These are phyloP conservation scores for Starmera caribaea DNA, from an alignment of 805 yeast genomes.

Conservation along the genomic window DNA sequence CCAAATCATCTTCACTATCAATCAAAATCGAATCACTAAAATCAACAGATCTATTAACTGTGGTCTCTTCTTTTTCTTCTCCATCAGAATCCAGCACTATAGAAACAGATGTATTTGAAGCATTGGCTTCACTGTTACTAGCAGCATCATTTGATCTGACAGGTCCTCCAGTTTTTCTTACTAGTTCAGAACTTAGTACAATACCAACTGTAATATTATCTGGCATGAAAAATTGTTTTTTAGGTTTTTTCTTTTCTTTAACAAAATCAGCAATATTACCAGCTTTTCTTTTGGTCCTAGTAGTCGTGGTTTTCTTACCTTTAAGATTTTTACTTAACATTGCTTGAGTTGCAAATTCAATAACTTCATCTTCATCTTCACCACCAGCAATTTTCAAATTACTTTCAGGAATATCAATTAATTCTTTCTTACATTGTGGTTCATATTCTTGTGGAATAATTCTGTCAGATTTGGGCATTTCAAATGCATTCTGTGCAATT, in stretches of 20 bases:
- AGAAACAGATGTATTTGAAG: constrained; percentile 5
- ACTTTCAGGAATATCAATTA: constrained; percentile 63
- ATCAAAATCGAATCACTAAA: no score
- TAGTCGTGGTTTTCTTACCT: constrained; percentile 1
- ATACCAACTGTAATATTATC: constrained; percentile 63
- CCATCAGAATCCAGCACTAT: constrained; percentile 6
- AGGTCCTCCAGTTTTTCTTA: constrained; percentile 20
- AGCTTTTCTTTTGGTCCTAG: neutral
- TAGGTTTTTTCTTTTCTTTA: constrained; percentile 9
- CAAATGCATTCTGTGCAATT: constrained; percentile 39
- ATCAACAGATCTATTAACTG: neutral
- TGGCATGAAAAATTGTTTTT: constrained; percentile 61
- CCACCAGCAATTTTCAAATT: constrained; percentile 43
- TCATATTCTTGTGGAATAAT: constrained; percentile 50
- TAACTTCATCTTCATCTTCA: constrained; percentile 59
- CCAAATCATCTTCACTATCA: no score
- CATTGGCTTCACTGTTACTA: neutral
- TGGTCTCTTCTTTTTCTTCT: neutral
- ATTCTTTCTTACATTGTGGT: constrained; percentile 49
- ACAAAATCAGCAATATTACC: constrained; percentile 1
- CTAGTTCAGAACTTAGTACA: constrained; percentile 38
- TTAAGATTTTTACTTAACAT: constrained; percentile 33
- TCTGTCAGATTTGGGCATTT: constrained; percentile 43
- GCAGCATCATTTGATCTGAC: neutral
- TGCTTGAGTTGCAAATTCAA: constrained; percentile 55